phyloP scores from a whole-genome alignment of 2,329 filamentous ascomycete species.

The Pestalotiopsis fici region DNA sequence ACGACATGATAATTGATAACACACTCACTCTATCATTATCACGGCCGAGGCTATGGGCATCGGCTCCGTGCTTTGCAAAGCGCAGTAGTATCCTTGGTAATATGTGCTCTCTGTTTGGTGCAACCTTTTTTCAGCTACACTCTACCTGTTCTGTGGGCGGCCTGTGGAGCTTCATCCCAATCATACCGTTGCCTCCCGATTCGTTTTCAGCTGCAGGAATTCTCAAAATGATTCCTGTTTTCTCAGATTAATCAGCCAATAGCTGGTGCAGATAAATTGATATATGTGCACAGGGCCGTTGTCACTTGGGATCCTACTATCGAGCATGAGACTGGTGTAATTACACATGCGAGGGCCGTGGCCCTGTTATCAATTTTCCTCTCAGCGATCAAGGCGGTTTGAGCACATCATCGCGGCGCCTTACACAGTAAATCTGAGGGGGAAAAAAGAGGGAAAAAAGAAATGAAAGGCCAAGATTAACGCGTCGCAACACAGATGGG shows the following conservation, averaged over 20 bases:
- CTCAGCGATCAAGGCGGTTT: not conserved
- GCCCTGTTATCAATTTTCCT: not conserved
- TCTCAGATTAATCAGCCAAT: not conserved
- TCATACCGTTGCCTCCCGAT: not conserved
- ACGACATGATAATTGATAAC: not conserved
- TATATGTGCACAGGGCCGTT: not conserved
- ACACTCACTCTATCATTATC: not conserved
- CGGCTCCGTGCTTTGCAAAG: not conserved
- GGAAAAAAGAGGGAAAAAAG: too few species aligned
- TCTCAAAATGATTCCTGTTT: not conserved
- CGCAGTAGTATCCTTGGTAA: not conserved
- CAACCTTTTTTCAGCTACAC: not conserved
- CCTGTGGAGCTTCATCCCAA: not conserved
- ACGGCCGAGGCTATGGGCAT: not conserved
- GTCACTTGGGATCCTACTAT: not conserved
- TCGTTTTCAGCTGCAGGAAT: not conserved
- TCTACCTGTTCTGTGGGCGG: not conserved
- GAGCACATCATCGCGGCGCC: not conserved
- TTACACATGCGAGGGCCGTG: too few species aligned
- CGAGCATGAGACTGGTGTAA: not conserved
- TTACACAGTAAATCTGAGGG: not conserved
- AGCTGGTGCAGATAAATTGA: not conserved
- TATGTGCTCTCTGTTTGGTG: not conserved
- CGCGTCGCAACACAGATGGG: not conserved
- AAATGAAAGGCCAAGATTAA: not conserved